A percentile compares a stretch with the other conserved stretches of the same genome.
Evolutionary conservation across 352 stramenopile genomes (phyloP).

Genomic region (Phytophthora sansomeana): DNA sequence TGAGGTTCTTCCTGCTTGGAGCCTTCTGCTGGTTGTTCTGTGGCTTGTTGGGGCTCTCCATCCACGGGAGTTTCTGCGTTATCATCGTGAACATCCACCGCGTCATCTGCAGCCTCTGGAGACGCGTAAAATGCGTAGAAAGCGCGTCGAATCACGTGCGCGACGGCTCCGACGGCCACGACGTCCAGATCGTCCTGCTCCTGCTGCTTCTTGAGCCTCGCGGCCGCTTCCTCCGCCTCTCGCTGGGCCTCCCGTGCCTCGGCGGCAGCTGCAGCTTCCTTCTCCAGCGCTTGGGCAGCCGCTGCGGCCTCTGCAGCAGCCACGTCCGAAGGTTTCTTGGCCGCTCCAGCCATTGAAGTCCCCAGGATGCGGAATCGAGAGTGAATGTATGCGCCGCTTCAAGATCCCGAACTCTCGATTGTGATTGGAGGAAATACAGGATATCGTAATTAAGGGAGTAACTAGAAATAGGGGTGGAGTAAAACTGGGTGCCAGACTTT

Average conservation of each 20-base stretch:
- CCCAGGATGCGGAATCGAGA: neutral
- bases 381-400: constrained; percentile 19
- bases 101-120: neutral
- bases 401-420: constrained; percentile 14
- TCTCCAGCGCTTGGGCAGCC: constrained; percentile 10
- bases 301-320: constrained; percentile 13
- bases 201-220: constrained; percentile 14
- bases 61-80: neutral
- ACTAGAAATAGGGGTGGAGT: neutral
- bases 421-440: no score
- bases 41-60: neutral
- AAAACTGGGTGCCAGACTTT: no score
- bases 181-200: constrained; percentile 59
- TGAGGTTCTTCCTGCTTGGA: neutral
- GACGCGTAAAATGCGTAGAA: constrained; percentile 67
- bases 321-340: constrained; percentile 21
- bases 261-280: constrained; percentile 13
- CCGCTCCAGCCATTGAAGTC: constrained; percentile 15
- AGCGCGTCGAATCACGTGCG: constrained; percentile 77
- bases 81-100: neutral
- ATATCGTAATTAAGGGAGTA: neutral
- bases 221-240: constrained; percentile 18
- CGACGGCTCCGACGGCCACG: constrained; percentile 74
- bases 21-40: neutral
- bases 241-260: constrained; percentile 17